Evolutionary conservation across 306 rosid species (phyloP).

Genomic region (Rosa persica): DNA sequence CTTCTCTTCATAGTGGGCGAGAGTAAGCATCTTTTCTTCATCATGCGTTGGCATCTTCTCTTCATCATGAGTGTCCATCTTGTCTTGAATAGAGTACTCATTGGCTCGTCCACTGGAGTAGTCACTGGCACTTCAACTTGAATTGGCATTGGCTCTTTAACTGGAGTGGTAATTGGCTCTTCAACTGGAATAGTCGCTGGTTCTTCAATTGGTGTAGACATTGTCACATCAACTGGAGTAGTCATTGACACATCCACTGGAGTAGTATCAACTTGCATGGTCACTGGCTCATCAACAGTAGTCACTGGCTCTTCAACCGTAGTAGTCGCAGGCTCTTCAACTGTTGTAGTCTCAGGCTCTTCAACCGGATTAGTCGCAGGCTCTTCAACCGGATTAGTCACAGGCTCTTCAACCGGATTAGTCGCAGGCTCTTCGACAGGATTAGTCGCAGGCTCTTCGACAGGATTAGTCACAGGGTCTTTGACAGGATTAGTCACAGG

Average conservation of each 20-base stretch:
- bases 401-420: background rate
- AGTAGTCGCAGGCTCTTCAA: background rate
- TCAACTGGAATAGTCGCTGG: background rate
- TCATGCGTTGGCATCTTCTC: conserved; percentile 38
- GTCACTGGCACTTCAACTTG: background rate
- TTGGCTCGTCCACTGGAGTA: conserved; percentile 18
- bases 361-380: background rate
- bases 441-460: background rate
- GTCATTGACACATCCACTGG: conserved; percentile 4
- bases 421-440: background rate
- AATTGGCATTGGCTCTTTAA: conserved; percentile 4
- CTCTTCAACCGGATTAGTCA: background rate
- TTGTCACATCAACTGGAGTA: conserved; percentile 25
- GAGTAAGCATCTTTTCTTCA: conserved; percentile 28
- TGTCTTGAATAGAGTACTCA: conserved; percentile 30
- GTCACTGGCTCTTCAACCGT: background rate
- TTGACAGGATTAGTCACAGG: background rate
- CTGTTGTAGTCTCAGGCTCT: background rate
- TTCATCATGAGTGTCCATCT: conserved; percentile 49
- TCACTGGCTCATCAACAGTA: background rate
- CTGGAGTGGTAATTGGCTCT: background rate
- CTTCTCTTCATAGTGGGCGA: conserved; percentile 20
- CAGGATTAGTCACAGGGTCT: background rate
- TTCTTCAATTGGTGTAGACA: conserved; percentile 20
- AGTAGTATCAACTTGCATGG: background rate